Evolutionary conservation across 495 filamentous ascomycete species (phyloP).

Genomic region (Rusavskia elegans): DNA sequence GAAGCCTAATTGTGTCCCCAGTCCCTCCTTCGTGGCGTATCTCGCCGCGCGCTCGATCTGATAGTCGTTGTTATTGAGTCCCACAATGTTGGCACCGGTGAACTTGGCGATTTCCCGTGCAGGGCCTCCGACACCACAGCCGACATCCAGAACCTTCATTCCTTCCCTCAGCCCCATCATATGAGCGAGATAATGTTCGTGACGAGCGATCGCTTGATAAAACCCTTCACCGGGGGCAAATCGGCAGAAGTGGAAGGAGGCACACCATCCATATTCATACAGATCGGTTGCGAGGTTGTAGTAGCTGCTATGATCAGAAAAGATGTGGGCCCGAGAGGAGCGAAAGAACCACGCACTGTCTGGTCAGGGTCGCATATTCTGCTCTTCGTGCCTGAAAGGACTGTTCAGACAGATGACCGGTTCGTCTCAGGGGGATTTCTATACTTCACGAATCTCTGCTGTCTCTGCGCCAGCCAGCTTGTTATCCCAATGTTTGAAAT

Average conservation of each 20-base stretch:
- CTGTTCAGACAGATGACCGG: not conserved
- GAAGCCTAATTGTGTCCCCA: constrained; percentile 69
- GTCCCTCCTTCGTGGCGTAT: constrained; percentile 68
- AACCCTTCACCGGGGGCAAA: constrained; percentile 82
- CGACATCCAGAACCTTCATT: constrained; percentile 90
- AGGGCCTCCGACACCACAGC: constrained; percentile 95
- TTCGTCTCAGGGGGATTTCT: constrained; percentile 6
- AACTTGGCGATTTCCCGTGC: constrained; percentile 95
- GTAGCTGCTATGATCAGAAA: constrained; percentile 41
- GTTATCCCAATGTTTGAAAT: constrained; percentile 99
- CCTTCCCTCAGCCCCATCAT: constrained; percentile 70
- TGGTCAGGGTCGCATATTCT: constrained; percentile 89
- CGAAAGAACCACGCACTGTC: constrained; percentile 49
- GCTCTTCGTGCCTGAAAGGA: constrained; percentile 49
- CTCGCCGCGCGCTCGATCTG: constrained; percentile 87
- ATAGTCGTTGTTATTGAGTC: constrained; percentile 99
- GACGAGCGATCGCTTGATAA: constrained; percentile 84
- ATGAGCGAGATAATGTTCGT: constrained; percentile 95
- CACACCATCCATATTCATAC: constrained; percentile 95
- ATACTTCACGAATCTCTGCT: constrained; percentile 57
- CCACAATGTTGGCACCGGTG: constrained; percentile 74
- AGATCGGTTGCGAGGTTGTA: constrained; percentile 97
- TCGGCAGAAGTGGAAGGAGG: constrained; percentile 95
- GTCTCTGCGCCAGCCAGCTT: constrained; percentile 71
- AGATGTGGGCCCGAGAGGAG: not conserved